A percentile compares a stretch with the other conserved stretches of the same genome.
Evolutionary conservation across 352 stramenopile genomes (phyloP).

Genomic region (Phytophthora nicotianae): DNA sequence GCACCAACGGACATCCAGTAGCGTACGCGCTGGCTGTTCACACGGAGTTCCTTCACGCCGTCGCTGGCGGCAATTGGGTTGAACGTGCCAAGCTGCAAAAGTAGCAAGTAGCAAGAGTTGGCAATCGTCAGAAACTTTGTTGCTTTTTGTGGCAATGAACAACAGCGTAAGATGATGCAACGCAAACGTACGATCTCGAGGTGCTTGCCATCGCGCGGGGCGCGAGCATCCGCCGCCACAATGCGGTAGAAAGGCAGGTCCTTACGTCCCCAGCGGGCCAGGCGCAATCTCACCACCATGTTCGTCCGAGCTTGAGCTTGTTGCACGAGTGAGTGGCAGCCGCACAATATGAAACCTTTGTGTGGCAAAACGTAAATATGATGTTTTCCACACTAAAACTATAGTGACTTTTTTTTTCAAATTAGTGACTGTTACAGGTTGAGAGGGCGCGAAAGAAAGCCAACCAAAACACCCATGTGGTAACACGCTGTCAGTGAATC

Average conservation of each 20-base stretch:
- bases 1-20: conserved; percentile 90
- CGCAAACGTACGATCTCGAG: conserved; percentile 77
- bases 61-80: conserved; percentile 85
- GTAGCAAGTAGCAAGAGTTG: conserved; percentile 9
- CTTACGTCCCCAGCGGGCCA: conserved; percentile 87
- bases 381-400: not conserved
- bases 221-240: conserved; percentile 82
- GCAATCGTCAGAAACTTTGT: conserved; percentile 10
- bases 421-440: conserved; percentile 3
- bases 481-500: conserved; percentile 16
- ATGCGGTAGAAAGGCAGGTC: conserved; percentile 91
- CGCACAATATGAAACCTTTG: not conserved
- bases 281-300: conserved; percentile 88
- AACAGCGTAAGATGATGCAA: not conserved
- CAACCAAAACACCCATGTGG: conserved; percentile 6
- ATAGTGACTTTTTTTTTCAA: not conserved
- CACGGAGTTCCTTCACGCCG: conserved; percentile 87
- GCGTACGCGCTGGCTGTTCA: conserved; percentile 86
- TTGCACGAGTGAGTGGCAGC: conserved; percentile 23
- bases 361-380: conserved; percentile 5
- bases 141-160: not conserved
- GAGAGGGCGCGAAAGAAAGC: conserved; percentile 5
- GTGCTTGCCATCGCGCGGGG: conserved; percentile 84
- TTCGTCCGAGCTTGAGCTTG: conserved; percentile 23
- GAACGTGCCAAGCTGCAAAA: conserved; percentile 78